Evolutionary conservation across 805 yeast genomes (phyloP).

Genomic region (Saccharomycopsis schoenii): DNA sequence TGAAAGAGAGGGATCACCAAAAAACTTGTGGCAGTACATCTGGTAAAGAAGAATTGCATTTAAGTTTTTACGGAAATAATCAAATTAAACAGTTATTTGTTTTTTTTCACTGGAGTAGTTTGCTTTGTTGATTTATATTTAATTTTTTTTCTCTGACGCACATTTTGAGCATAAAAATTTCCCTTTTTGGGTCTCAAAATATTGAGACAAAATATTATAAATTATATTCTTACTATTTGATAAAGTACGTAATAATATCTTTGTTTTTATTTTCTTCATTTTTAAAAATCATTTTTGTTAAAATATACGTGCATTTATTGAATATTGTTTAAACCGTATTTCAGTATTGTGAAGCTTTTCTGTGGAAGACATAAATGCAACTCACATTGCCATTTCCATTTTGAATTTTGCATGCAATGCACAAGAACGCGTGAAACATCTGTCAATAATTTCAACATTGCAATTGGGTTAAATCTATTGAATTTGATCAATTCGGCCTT

Average conservation of each 20-base stretch:
- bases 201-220: no score
- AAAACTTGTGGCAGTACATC: slow-evolving; percentile 23
- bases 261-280: no score
- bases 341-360: background rate
- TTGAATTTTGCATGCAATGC: background rate
- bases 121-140: no score
- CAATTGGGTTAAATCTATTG: background rate
- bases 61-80: no score
- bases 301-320: background rate
- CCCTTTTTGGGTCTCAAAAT: no score
- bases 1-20: slow-evolving; percentile 14
- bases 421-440: background rate
- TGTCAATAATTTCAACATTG: background rate
- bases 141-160: no score
- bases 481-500: background rate
- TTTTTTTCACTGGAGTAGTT: no score
- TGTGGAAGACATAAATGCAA: background rate
- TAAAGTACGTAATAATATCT: no score
- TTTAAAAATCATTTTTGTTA: no score
- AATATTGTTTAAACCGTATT: background rate
- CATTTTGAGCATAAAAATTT: no score
- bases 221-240: no score
- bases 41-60: slow-evolving; percentile 11
- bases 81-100: no score
- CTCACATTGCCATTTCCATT: background rate